Evolutionary conservation across 108 stramenopile species (phyloP), one percentile per base, ranked within the genome.

Genomic region (Pseudonitzschia multistriata): DNA sequence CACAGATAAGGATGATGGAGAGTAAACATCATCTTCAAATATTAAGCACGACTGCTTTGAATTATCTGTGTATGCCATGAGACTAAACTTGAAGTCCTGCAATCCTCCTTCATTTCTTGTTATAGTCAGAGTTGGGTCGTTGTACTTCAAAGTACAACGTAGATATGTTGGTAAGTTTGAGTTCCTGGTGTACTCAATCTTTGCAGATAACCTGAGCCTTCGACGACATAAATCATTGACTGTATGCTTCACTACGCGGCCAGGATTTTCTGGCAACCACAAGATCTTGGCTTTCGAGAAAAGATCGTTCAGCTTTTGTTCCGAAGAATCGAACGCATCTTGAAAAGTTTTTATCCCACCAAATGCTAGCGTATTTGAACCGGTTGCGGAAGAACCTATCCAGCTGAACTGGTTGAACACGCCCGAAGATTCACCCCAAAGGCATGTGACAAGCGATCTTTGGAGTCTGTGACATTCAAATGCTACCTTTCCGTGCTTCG

Each of bases 331-430:
- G 35, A 91, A 27, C n/a, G 85, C 92, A 77, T 93, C 88, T 47
- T 68, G 66, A 70, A 96, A 96, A 10, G 84, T 73, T 1, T 49
- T 48, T 34, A 96, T 93, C 11, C 84, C 81, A 39, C 67, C 79
- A 10, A 62, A 56, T 68, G 60, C 62, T 3, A 96, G 74, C 45
- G 78, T 76, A 10, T 59, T 73, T 13, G 80, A 70, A 21, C 75
- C 61, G 10, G 36, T 79, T 0, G 68, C 67, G n/a, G 57, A 59
- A 3, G 31, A 33, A 33, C 81, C 88, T 13, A 96, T 79, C 34
- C 88, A 85, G 42, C 65, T 68, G 33, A 96, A 73, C 66, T 95
- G 93, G 48, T 89, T 86, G 67, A 95, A 62, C 14, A 90, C 84
- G n/a, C 90, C 90, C 52, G 84, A 83, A 10, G 74, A 66, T 17